phyloP scores from a whole-genome alignment of 306 rosid genomes.

The Quercus glauca region DNA sequence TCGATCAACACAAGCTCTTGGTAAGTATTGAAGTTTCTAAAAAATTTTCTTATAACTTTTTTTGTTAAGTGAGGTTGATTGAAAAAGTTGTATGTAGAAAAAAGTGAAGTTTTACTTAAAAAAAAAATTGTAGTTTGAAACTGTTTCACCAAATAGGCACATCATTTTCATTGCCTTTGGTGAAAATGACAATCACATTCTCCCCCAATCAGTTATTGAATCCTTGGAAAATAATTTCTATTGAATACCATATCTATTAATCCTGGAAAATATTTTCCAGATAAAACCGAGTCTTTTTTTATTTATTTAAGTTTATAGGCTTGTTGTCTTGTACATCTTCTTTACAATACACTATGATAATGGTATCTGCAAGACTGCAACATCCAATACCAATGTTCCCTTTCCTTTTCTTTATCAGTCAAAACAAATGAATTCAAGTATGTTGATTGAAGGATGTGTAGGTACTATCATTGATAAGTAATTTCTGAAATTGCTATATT shows the following conservation, averaged over 20 bases:
- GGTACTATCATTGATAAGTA: not conserved
- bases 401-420: not conserved
- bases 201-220: no score
- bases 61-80: no score
- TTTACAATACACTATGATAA: not conserved
- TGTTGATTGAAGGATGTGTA: not conserved
- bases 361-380: not conserved
- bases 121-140: no score
- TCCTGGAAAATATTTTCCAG: no score
- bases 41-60: no score
- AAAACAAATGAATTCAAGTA: not conserved
- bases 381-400: not conserved
- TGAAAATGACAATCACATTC: not conserved
- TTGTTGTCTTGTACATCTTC: not conserved
- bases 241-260: no score
- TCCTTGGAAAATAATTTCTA: no score
- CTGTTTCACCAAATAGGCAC: no score
- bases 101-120: no score
- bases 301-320: not conserved
- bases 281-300: no score
- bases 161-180: not conserved
- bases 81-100: no score
- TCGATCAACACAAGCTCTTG: constrained; percentile 60
- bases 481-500: not conserved
- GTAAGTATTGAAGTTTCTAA: constrained; percentile 22